phyloP scores from a whole-genome alignment of 1,284 basidiomycete genomes.

The Ustilago sp. region DNA sequence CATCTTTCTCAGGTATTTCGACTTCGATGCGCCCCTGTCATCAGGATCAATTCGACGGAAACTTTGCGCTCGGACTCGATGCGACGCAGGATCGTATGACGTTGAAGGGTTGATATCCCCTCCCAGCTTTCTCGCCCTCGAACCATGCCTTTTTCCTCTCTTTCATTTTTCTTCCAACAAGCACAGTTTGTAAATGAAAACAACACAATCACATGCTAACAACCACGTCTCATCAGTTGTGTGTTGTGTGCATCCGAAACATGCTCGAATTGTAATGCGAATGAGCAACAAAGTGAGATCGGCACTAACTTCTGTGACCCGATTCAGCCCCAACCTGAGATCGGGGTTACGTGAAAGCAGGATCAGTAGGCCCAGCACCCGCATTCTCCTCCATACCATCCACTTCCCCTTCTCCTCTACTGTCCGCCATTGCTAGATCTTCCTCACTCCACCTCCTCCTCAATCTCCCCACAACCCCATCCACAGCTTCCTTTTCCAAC shows the following conservation, averaged over 20 bases:
- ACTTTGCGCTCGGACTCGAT: too few species aligned
- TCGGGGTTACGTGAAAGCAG: conserved; percentile 2
- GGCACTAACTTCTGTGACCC: too few species aligned
- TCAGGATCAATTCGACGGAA: too few species aligned
- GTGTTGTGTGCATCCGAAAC: background rate
- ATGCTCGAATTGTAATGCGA: background rate
- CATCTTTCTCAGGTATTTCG: background rate
- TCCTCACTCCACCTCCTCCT: conserved; percentile 35
- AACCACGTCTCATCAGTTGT: background rate
- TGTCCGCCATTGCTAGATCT: conserved; percentile 10
- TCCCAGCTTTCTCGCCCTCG: conserved; percentile 14
- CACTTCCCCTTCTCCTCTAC: background rate
- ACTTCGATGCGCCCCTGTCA: background rate
- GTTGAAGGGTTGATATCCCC: conserved; percentile 41
- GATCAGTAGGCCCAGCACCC: conserved; percentile 1
- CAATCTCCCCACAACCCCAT: conserved; percentile 15
- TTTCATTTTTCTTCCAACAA: background rate
- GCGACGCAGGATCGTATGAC: background rate
- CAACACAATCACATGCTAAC: background rate
- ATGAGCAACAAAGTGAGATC: background rate
- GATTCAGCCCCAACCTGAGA: background rate
- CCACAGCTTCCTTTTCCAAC: conserved; percentile 6
- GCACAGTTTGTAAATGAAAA: conserved; percentile 2
- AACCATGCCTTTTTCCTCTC: background rate
- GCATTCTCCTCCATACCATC: background rate